Evolutionary conservation across 2,329 filamentous ascomycete genomes (phyloP).

Genomic region (Ophiostoma pallidulum): DNA sequence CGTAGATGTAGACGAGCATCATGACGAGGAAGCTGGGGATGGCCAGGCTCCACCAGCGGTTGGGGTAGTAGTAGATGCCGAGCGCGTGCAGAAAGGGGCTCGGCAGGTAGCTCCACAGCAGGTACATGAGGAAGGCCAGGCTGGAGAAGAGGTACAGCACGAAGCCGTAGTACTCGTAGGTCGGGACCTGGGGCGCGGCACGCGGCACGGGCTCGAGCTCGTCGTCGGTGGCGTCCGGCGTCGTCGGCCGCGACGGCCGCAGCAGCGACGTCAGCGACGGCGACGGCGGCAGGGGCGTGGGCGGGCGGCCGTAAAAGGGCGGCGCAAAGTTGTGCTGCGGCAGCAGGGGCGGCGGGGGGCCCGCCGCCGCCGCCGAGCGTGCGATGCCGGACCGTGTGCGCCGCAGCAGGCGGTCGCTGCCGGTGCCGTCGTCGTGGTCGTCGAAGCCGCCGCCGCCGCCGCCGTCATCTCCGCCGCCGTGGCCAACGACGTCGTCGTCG

Average conservation of each 20-base stretch:
- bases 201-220: conserved; percentile 72
- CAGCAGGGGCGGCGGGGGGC: conserved; percentile 34
- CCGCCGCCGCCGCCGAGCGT: conserved; percentile 6
- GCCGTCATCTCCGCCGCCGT: conserved; percentile 14
- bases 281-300: conserved; percentile 84
- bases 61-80: conserved; percentile 93
- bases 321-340: conserved; percentile 55
- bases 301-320: conserved; percentile 95
- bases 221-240: conserved; percentile 83
- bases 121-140: conserved; percentile 63
- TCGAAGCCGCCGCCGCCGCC: conserved; percentile 25
- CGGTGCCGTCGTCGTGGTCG: conserved; percentile 22
- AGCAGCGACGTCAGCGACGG: conserved; percentile 88
- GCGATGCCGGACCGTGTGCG: not conserved
- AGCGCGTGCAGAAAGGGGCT: conserved; percentile 85
- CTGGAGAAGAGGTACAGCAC: conserved; percentile 88
- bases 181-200: conserved; percentile 88
- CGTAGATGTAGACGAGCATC: conserved; percentile 82
- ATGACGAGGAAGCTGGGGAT: conserved; percentile 87
- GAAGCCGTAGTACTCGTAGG: conserved; percentile 99
- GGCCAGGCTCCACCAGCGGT: conserved; percentile 94
- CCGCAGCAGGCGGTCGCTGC: conserved; percentile 6
- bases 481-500: conserved; percentile 23
- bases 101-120: conserved; percentile 82
- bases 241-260: conserved; percentile 82